Evolutionary conservation across 495 filamentous ascomycete genomes (phyloP), one percentile per base, ranked within the genome.

Genomic region (Penicillium parvum): DNA sequence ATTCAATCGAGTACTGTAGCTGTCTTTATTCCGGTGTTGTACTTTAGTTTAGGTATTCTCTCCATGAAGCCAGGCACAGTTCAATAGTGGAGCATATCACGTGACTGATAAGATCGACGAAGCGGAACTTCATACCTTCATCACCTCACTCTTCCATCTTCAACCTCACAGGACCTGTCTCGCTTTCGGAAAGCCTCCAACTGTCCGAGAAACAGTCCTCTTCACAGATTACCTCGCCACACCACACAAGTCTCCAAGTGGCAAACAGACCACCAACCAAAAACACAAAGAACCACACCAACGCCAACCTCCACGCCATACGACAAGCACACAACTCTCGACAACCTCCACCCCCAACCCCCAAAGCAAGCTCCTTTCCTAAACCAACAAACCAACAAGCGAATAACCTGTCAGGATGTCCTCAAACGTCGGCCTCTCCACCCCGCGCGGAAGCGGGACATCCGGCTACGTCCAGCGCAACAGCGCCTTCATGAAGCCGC

Each of bases 381-480:
- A 36, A 27, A 37, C 27, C 15, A 14, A 8, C 27, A 26, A 43
- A 19, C 44, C 42, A 16, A 37, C 30, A 1, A 30, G 20, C 40
- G n/a, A 47, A 23, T 20, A 54, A 32, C 25, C 25, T n/a, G n/a
- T 9, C 28, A 30, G 2, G 32, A 98, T 97, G 92, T 91, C 91
- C 43, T 90, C 89, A 46, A 99, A 99, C 74, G 94, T 99, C 68
- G 94, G 94, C 47, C 89, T 99, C 58, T 76, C 85, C 38, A 99
- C 94, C 15, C 94, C 94, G 5, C 86, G 94, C 48, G 94, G 94
- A 43, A 89, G 82, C 53, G 92, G 92, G 42, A 99, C 94, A 46
- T 95, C 88, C 3, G 94, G 94, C 59, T 97, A 96, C 70, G 90
- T 99, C 39, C 91, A 96, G 60, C 86, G 87, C 58, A 99, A 97